Evolutionary conservation across 2,329 filamentous ascomycete genomes (phyloP), one percentile per base, ranked within the genome.

Genomic region (Ophiostoma ulmi): DNA sequence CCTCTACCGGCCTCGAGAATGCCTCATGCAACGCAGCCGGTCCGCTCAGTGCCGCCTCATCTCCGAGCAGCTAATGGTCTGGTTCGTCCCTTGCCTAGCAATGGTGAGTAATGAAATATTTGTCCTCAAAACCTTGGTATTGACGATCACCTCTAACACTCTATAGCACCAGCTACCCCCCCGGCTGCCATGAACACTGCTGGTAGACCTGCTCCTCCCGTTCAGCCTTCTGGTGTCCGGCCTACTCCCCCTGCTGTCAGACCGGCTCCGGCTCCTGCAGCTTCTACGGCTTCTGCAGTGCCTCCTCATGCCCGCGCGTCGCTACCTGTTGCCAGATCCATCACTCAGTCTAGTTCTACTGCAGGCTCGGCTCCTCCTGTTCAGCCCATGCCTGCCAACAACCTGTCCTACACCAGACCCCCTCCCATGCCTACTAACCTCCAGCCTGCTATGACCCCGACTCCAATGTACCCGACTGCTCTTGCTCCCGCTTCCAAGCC

Each of bases 71-170:
- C 13, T 10, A 70, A 70, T 11, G 72, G 72, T 1, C 65, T 72
- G 35, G 35, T 71, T 13, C 72, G 72, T 14, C 72, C 72, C 17
- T 13, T 72, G 58, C 41, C 68, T 1, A 31, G 66, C n/a, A 44
- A 52, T 13, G 69, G 69, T 69, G 26, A 20, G 67, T 70, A 31
- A 31, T 31, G 31, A 31, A 3, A 3, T 31, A 31, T 31, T 31
- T 4, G 31, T 31, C 31, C 31, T 31, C 4, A 4, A 39, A 22
- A 11, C 26, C 11, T 3, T 8, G 11, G 20, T 38, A n/a, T 20
- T 31, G n/a, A 35, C n/a, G 58, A 36, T 38, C 20, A 36, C 5
- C 31, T 31, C 14, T 63, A 22, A 63, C 58, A 36, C 13, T 26
- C 2, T 17, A 8, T 36, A 63, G 58, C 58, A 63, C 26, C 11